Base-by-base conservation (phyloP, 1,139 yeast species). In the Kazachstania sp. region DNA sequence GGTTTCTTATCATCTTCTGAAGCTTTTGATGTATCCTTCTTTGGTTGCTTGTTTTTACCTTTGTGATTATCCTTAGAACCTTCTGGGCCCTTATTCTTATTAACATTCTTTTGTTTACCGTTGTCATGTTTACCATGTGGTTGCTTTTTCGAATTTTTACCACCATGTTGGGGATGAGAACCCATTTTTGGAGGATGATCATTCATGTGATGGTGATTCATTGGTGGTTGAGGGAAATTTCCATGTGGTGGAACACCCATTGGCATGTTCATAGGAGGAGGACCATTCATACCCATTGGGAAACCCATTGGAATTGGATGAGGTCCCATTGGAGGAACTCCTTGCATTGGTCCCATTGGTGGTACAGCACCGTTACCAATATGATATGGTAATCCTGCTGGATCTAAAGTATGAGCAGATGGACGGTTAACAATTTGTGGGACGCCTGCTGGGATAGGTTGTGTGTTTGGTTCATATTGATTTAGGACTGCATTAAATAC, bases 401-500 rank as follows among this genome's bases (percentile, higher is more conserved):
- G 49, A 11, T 48, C 50, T 16, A 49, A 43, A 12, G 48, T 30
- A 12, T 41, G 40, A 18, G 31, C 16, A 37, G 37, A n/a, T 26
- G 44, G 39, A 11, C 26, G 41, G 13, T 18, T 28, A 12, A 38
- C 13, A 18, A 35, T 18, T 30, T 29, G 31, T 29, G 47, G 31
- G 5, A 34, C 32, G 37, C 44, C 37, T 19, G 45, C 51, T 16
- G 47, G 40, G 18, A 9, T 46, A 31, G 41, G 42, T 28, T 49
- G 39, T 13, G 37, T 12, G 18, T 36, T 7, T 34, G 56, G 41
- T 18, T 48, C 50, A 37, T 52, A 54, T 44, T 62, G 67, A 45
- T 58, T 55, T 47, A 64, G 51, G 32, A 65, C 67, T 6, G 68
- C 65, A 49, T 62, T 60, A 50, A 61, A 64, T 18, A 64, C 56